Evolutionary conservation across 441 rosid genomes (phyloP).

Genomic region (Adansonia rubrostipa): DNA sequence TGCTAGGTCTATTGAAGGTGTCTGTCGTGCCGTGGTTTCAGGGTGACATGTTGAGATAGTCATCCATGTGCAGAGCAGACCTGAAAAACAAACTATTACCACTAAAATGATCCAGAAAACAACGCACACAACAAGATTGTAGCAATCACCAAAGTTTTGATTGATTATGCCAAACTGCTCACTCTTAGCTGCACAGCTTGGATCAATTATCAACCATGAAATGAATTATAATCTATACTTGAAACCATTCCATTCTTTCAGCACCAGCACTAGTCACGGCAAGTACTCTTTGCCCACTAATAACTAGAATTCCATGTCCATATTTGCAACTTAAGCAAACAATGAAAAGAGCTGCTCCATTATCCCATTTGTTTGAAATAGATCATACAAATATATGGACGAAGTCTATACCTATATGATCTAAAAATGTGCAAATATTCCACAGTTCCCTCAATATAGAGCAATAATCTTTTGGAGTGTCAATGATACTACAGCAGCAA

Average conservation of each 20-base stretch:
- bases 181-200: background rate
- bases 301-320: background rate
- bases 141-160: background rate
- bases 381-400: constrained; percentile 21
- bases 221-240: background rate
- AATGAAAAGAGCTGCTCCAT: background rate
- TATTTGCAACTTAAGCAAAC: background rate
- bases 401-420: background rate
- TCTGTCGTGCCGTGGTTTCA: no score
- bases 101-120: no score
- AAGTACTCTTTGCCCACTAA: background rate
- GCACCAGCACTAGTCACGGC: background rate
- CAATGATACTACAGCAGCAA: constrained; percentile 14
- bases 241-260: constrained; percentile 1
- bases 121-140: no score
- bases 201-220: background rate
- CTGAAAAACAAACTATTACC: no score
- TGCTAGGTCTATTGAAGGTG: no score
- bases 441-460: constrained; percentile 10
- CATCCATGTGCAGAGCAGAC: no score
- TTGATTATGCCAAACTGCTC: background rate
- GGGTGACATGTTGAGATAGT: no score
- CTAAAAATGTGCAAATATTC: constrained; percentile 8
- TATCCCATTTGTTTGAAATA: background rate
- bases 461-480: constrained; percentile 19